Evolutionary conservation across 257 asterid species (phyloP), one percentile per base, ranked within the genome.

Genomic region (Parsonsia alboflavescens): DNA sequence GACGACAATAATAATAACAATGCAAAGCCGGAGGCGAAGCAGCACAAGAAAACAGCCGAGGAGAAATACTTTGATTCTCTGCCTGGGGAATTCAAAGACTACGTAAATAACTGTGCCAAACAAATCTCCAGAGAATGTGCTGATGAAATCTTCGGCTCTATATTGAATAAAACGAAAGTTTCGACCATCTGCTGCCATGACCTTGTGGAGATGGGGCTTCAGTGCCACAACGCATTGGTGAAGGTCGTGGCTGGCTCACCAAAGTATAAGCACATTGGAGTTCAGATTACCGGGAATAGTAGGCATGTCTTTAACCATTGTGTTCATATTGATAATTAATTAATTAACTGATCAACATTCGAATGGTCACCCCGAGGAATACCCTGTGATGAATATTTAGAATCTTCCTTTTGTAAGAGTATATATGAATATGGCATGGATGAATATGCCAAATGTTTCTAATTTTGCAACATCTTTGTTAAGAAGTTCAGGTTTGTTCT

Each of bases 201-300:
- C 19, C 58, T 77, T 2, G 76, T 77, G 7, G 4, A 17, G 4
- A 71, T 54, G 7, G 80, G 80, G n/a, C 3, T 36, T 0, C 49
- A 71, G 54, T 77, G 80, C 26, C 80, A 77, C 17, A 21, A n/a
- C 6, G 42, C 76, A 16, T 1, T 77, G 10, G 68, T 70, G 17
- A 71, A 48, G 6, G 46, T 77, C n/a, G 46, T 77, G 17, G 11
- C 46, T 57, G 67, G 80, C 2, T 19, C 42, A 57, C 80, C 80
- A n/a, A 53, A 50, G 19, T 58, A 10, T 4, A 17, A 52, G 19
- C 3, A 50, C 41, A 42, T 13, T 61, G 58, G 33, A 22, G 13
- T 8, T 19, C 11, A 52, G 2, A n/a, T 71, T 49, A 33, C 13
- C 39, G 68, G 7, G 5, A 77, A 62, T 63, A 63, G 73, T 45